Evolutionary conservation across 129 eudicot species (phyloP), one percentile per base, ranked within the genome.

Genomic region (Heracleum sosnowskyi): DNA sequence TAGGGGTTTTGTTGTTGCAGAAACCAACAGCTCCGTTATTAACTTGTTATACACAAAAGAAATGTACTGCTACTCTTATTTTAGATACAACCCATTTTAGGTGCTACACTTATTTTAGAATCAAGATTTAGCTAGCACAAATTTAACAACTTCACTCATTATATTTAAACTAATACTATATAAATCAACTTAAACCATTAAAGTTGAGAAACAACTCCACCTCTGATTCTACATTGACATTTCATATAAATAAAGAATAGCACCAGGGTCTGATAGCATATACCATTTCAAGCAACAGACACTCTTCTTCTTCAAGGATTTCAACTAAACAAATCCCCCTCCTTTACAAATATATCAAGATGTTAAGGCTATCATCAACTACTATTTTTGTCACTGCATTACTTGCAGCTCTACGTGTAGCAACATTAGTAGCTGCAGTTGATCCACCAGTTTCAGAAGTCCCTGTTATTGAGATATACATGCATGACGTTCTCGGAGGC

Each of bases 401-500:
- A n/a, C 33, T 79, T 31, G 77, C 83, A 79, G 74, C 82, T 28
- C 0, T 91, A 31, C 77, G 85, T 66, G 70, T 68, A 41, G 78
- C 73, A 71, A 71, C 74, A 10, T 39, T 69, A 0, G 79, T 81
- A 17, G 46, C 81, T 13, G 88, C 92, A 6, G 64, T 69, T 22
- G 85, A 84, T 60, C 90, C 78, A n/a, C 62, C 88, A 64, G 87
- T 73, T 24, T 73, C 77, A 2, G 89, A 80, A 37, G 85, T 66
- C 5, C 88, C 90, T 1, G 76, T 91, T 5, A 83, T 94, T 35
- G 97, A 91, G 84, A 80, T 94, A 11, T 95, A 88, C 82, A 95
- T 95, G 98, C 98, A 91, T 55, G 94, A 95, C 72, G 86, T 95
- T 34, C 96, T 95, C 2, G 98, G 98, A 22, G 98, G 98, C 16